These are phyloP conservation scores for Trifolium fragiferum DNA, from an alignment of 306 rosid genomes.

Conservation along the genomic window DNA sequence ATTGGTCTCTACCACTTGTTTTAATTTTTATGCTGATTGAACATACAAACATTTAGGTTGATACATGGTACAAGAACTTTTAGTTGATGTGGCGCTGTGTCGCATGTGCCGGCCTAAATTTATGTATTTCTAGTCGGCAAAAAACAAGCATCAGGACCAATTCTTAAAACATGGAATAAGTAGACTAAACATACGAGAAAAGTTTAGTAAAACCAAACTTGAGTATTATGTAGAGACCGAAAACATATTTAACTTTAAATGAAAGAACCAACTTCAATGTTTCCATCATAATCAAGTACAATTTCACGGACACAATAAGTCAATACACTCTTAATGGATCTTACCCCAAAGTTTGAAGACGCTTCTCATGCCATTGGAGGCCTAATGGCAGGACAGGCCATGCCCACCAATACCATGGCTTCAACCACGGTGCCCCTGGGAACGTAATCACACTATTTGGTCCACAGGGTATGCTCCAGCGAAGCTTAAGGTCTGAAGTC, in stretches of 20 bases:
- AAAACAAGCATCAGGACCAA: neutral
- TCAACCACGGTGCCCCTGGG: slow-evolving; percentile 95
- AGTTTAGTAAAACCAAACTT: neutral
- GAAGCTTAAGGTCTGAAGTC: slow-evolving; percentile 69
- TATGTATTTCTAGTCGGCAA: neutral
- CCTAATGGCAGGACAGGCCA: slow-evolving; percentile 98
- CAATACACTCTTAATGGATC: slow-evolving; percentile 10
- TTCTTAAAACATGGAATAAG: neutral
- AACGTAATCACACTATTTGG: slow-evolving; percentile 97
- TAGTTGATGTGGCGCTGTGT: neutral
- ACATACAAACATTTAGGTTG: too few species aligned
- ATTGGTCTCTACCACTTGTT: neutral
- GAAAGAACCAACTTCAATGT: neutral
- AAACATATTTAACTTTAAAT: neutral
- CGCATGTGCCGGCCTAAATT: neutral
- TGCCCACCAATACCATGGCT: slow-evolving; percentile 99
- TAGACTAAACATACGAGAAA: neutral
- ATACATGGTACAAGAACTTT: neutral
- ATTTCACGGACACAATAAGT: neutral
- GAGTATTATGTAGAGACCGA: neutral
- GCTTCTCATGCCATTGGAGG: slow-evolving; percentile 81
- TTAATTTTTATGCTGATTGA: neutral
- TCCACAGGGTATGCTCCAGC: slow-evolving; percentile 95
- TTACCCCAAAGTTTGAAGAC: slow-evolving; percentile 83
- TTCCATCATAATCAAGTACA: neutral